Percentiles rank a stretch among this genome's conserved stretches.
Conservation (phyloP, 345 rosid genomes). For the Brassica juncea region DNA sequence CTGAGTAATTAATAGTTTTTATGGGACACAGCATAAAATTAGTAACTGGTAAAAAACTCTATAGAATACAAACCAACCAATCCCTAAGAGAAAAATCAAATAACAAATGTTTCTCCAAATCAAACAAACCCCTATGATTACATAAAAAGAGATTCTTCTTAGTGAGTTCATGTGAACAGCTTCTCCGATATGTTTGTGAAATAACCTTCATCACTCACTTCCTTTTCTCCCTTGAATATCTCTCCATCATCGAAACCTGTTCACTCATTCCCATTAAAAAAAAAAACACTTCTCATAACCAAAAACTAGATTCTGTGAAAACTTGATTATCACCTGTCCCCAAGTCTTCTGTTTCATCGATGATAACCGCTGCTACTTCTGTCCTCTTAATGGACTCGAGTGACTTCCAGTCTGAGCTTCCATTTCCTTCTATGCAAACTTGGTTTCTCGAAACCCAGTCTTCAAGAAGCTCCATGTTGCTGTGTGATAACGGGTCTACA, state of each 20-base stretch:
- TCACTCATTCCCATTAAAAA: conserved; percentile 27
- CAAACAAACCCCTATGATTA: conserved; percentile 25
- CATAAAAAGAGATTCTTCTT: conserved; percentile 11
- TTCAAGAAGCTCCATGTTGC: conserved; percentile 49
- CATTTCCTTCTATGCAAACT: conserved; percentile 49
- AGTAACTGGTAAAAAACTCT: not conserved
- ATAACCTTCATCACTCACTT: conserved; percentile 45
- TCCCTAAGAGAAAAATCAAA: not conserved
- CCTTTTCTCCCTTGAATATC: conserved; percentile 58
- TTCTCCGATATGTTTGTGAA: conserved; percentile 38
- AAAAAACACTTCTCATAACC: not conserved
- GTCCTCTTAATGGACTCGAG: conserved; percentile 51
- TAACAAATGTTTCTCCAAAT: conserved; percentile 4
- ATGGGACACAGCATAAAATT: conserved; percentile 1
- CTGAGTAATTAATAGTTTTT: not conserved
- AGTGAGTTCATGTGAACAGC: conserved; percentile 30
- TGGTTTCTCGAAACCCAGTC: conserved; percentile 78
- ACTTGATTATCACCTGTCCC: conserved; percentile 53
- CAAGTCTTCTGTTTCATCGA: conserved; percentile 65
- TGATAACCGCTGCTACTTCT: conserved; percentile 42
- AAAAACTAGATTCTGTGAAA: not conserved
- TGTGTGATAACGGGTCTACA: conserved; percentile 59
- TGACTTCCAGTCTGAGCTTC: conserved; percentile 68
- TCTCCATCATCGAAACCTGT: conserved; percentile 82
- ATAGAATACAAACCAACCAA: not conserved